Base-by-base conservation (phyloP, 306 rosid genomes). In the Vigna reflexopilosa region DNA sequence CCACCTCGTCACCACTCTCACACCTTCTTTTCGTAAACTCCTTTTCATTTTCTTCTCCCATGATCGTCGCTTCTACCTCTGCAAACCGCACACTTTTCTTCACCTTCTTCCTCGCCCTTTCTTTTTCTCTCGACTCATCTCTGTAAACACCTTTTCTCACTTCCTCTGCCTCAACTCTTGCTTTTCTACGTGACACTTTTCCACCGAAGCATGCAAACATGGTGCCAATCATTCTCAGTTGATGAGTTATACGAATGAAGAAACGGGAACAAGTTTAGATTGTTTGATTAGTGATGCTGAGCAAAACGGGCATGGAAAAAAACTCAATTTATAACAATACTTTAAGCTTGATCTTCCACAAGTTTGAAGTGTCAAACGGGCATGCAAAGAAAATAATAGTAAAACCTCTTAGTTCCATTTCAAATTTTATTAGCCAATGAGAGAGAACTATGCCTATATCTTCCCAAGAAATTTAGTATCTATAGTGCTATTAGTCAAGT, bases 71-170 rank as follows among this genome's bases (percentile, higher is more conserved):
- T 51, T 85, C 83, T 34, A 88, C 76, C 15, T 65, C 78, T 2
- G 73, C 85, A 61, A 80, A 76, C 50, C 73, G 32, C 2, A 76
- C 85, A 6, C 30, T 82, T 49, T 66, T 76, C 78, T 85, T 83
- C 76, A 78, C 74, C 17, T 17, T 4, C 77, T 66, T 81, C 59
- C 36, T 80, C 24, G 77, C 73, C 9, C 76, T 8, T 42, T 72
- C 30, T 49, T 72, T 84, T 76, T 85, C 83, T 2, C 67, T 66
- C 70, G 80, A 74, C 69, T 88, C 91, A n/a, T 89, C 89, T 85
- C 86, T 87, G 26, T 83, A 85, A 38, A 85, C 68, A 54, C 44
- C 22, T 28, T 48, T 58, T n/a, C 70, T 77, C n/a, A 0, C 54
- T 22, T 36, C 22, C 8, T 70, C 28, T 73, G 81, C 63, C 66